Percentiles rank a stretch among this genome's conserved stretches.
These are phyloP conservation scores for Penicillium sp. DNA, from an alignment of 2,329 filamentous ascomycete genomes.

Conservation along the genomic window DNA sequence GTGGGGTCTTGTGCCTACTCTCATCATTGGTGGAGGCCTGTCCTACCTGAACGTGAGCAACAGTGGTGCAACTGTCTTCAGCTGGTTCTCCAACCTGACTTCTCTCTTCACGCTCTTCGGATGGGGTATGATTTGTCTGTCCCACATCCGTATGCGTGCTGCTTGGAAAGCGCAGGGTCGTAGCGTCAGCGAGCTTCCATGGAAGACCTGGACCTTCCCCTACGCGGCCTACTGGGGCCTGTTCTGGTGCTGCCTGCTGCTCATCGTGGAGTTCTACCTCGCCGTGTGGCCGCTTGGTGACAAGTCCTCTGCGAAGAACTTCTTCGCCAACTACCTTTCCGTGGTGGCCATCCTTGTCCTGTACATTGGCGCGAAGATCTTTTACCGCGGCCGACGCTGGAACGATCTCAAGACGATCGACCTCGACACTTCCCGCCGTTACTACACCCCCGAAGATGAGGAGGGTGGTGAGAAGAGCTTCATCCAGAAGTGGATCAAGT, in stretches of 20 bases:
- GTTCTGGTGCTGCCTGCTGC: conserved; percentile 45
- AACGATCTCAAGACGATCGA: conserved; percentile 35
- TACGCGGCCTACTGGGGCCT: conserved; percentile 47
- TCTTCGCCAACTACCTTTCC: conserved; percentile 51
- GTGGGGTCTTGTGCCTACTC: conserved; percentile 57
- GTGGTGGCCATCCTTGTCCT: conserved; percentile 45
- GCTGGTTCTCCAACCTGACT: conserved; percentile 49
- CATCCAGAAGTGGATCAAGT: conserved; percentile 1
- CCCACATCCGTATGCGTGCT: conserved; percentile 45
- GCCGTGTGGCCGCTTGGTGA: conserved; percentile 45
- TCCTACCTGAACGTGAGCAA: conserved; percentile 46
- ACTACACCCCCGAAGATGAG: not conserved
- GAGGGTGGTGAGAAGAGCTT: conserved; percentile 2
- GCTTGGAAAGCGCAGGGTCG: conserved; percentile 45
- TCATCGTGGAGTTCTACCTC: conserved; percentile 51
- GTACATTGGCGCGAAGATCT: conserved; percentile 43
- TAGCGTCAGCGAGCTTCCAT: conserved; percentile 37
- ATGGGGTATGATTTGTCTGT: conserved; percentile 47
- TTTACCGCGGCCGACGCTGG: conserved; percentile 41
- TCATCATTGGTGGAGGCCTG: conserved; percentile 64
- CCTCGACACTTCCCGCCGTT: conserved; percentile 27
- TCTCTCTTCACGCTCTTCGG: conserved; percentile 47
- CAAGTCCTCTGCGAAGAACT: conserved; percentile 36
- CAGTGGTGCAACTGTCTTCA: conserved; percentile 45
- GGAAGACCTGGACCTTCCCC: conserved; percentile 48